Base-by-base conservation (phyloP, 768 basidiomycete genomes). In the Filobasidium floriforme region DNA sequence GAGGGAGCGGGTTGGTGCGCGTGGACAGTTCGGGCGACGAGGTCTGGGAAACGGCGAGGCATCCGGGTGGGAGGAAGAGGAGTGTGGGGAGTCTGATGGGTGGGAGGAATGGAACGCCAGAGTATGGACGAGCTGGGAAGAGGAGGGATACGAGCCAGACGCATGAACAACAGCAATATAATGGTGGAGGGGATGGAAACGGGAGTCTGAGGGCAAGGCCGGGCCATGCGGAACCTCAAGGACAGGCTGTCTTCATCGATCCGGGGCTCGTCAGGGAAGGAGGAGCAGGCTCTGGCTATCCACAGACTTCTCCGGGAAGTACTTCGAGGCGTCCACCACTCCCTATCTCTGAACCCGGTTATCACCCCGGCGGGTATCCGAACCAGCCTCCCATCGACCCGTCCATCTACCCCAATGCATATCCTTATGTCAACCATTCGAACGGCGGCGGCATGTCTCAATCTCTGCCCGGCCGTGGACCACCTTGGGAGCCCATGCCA, bases 11-110 rank as follows among this genome's bases (percentile, higher is more conserved):
- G 41, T 6, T 24, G 26, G 6, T 22, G n/a, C 19, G 14, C 43
- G 62, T 63, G 14, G 65, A 29, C 40, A 44, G 54, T 28, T 57
- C 54, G 24, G 24, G n/a, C 0, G 29, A 66, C 63, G 37, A 62
- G 68, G 43, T 14, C 12, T 52, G 54, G 41, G 59, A n/a, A 19
- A 5, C 32, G 59, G 14, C 59, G 14, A 60, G 59, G 46, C 46
- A 57, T 57, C 54, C 29, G 24, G 29, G 46, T 2, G 19, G 18
- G 26, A 57, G 54, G 29, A 57, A 57, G 26, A 22, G 54, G 54
- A 57, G 54, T n/a, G 54, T 57, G 54, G 54, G 54, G 26, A 57
- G 54, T 57, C n/a, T 57, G 54, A 49, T 49, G 46, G 29, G 15
- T 60, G 29, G 59, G 37, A 32, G 24, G 15, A 22, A 15, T 15